A percentile compares a stretch with the other conserved stretches of the same genome.
Conservation (phyloP, 305 asterid species). For the Plantago coronopus region DNA sequence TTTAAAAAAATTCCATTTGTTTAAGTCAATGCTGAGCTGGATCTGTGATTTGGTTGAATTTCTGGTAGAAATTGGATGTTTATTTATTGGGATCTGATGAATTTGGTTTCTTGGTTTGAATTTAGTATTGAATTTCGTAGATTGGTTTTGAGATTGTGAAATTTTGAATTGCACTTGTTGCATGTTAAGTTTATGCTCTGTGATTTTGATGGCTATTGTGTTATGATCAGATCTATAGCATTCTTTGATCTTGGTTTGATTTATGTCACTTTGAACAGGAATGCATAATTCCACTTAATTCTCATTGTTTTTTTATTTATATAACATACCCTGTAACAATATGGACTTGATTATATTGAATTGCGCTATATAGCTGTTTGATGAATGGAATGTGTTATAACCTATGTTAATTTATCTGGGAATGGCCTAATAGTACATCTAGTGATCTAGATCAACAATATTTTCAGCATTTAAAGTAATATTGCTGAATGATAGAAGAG, state of each 20-base stretch:
- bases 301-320: neutral
- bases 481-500: neutral
- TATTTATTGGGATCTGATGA: conserved; percentile 7
- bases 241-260: neutral
- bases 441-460: neutral
- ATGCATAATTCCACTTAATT: neutral
- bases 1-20: neutral
- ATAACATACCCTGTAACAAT: too few relatives aligned
- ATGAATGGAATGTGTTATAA: neutral
- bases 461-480: neutral
- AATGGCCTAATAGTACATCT: neutral
- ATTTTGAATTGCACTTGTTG: neutral
- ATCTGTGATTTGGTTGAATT: too few relatives aligned
- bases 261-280: neutral
- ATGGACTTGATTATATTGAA: neutral
- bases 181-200: neutral
- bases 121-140: conserved; percentile 8
- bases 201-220: neutral
- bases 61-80: conserved; percentile 16
- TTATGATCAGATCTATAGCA: neutral
- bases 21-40: neutral
- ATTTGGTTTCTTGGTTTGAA: conserved; percentile 15
- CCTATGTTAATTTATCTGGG: too few relatives aligned
- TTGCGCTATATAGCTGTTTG: neutral
- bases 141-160: neutral